Evolutionary conservation across 1,139 yeast species (phyloP).

Genomic region (Geotrichum siamense): DNA sequence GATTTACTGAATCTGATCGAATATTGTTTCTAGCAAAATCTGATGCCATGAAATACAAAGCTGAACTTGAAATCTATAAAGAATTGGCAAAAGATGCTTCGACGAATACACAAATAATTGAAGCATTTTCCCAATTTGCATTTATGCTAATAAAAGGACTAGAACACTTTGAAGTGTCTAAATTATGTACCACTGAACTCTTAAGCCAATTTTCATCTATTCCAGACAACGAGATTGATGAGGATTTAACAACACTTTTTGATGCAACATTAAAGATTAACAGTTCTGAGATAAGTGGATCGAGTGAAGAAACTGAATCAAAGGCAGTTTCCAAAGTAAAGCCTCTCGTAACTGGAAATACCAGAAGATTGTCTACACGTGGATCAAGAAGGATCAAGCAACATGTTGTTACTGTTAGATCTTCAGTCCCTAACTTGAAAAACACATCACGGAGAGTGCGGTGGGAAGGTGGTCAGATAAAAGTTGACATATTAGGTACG

Average conservation of each 20-base stretch:
- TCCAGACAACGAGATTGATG: not conserved
- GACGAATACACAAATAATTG: not conserved
- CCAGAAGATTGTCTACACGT: not conserved
- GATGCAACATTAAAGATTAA: not conserved
- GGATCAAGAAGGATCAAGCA: conserved; percentile 5
- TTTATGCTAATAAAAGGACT: not conserved
- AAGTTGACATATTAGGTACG: not conserved
- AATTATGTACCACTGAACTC: too few relatives aligned
- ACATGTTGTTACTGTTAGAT: conserved; percentile 18
- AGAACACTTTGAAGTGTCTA: too few relatives aligned
- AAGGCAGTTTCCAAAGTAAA: not conserved
- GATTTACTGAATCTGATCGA: conserved; percentile 25
- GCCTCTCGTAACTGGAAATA: not conserved
- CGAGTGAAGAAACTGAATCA: not conserved
- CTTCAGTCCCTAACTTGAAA: conserved; percentile 21
- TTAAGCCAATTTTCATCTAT: too few relatives aligned
- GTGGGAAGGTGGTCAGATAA: conserved; percentile 23
- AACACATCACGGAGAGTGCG: conserved; percentile 26
- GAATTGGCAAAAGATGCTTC: conserved; percentile 6
- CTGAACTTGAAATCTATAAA: conserved; percentile 17
- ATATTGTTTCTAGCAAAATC: conserved; percentile 21
- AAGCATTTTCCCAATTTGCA: conserved; percentile 1
- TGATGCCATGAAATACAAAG: conserved; percentile 18
- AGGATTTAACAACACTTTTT: not conserved
- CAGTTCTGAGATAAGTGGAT: not conserved